phyloP scores from a whole-genome alignment of 208 protist species.

The Crithidia acanthocephali region DNA sequence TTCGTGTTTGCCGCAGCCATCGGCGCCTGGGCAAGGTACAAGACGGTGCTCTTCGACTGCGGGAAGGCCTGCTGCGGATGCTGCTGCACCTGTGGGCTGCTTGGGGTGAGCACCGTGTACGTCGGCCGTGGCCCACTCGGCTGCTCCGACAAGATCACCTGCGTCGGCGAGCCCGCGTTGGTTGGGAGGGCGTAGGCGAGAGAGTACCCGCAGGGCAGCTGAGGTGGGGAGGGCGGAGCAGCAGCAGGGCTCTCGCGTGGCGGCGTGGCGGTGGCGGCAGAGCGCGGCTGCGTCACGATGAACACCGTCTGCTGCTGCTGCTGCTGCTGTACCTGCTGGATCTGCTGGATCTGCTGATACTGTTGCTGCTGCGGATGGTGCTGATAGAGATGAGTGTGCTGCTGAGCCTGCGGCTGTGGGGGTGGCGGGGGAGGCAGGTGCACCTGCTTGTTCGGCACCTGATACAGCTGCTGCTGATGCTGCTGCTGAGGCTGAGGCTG shows the following conservation, averaged over 20 bases:
- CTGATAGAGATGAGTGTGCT: not conserved
- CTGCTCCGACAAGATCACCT: conserved; percentile 14
- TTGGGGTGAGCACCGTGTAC: conserved; percentile 17
- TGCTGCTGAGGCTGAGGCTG: conserved; percentile 1
- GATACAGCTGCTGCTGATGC: conserved; percentile 12
- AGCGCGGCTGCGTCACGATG: conserved; percentile 12
- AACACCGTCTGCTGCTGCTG: conserved; percentile 24
- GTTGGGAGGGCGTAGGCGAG: conserved; percentile 25
- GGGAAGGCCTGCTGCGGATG: conserved; percentile 10
- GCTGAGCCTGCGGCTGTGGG: not conserved
- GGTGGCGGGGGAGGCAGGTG: not conserved
- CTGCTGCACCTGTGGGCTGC: conserved; percentile 5
- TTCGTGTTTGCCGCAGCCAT: conserved; percentile 1
- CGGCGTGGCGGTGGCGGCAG: not conserved
- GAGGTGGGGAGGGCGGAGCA: not conserved
- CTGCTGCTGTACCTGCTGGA: conserved; percentile 10
- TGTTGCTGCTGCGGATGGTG: conserved; percentile 1
- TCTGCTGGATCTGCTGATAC: too few species aligned
- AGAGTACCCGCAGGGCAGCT: conserved; percentile 20
- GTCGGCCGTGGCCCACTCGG: not conserved
- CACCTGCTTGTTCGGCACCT: not conserved
- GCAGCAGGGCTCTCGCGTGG: conserved; percentile 9
- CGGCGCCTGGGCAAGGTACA: conserved; percentile 15
- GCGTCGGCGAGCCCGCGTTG: conserved; percentile 3
- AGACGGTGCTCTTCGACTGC: conserved; percentile 7